phyloP scores from a whole-genome alignment of 495 filamentous ascomycete genomes.

The Rhizodiscina lignyota region DNA sequence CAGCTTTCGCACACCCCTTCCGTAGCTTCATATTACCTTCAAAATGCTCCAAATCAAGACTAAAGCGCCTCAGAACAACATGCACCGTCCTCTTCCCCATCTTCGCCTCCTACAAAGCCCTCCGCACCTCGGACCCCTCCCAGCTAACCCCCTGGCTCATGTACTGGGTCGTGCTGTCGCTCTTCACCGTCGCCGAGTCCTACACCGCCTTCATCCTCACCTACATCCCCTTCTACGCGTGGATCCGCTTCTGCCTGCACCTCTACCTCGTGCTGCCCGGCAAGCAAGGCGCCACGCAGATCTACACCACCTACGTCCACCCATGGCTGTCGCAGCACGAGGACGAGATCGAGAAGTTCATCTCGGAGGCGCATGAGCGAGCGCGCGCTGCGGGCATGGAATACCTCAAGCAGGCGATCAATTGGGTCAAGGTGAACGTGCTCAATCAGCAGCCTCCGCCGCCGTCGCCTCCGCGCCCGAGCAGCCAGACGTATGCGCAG shows the following conservation, averaged over 20 bases:
- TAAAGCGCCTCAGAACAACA: slow-evolving; percentile 54
- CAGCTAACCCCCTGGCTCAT: slow-evolving; percentile 97
- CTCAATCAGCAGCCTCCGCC: slow-evolving; percentile 37
- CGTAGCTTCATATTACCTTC: slow-evolving; percentile 2
- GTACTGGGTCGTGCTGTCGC: slow-evolving; percentile 92
- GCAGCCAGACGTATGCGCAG: slow-evolving; percentile 52
- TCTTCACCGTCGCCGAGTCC: slow-evolving; percentile 66
- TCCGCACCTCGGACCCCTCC: slow-evolving; percentile 78
- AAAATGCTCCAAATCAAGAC: no score
- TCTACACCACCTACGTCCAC: slow-evolving; percentile 75
- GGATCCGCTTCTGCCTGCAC: slow-evolving; percentile 72
- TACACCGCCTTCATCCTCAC: slow-evolving; percentile 72
- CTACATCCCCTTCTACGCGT: slow-evolving; percentile 92
- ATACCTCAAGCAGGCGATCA: slow-evolving; percentile 66
- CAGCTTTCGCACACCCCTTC: slow-evolving; percentile 10
- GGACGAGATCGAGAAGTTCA: slow-evolving; percentile 74
- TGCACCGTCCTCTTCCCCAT: slow-evolving; percentile 88
- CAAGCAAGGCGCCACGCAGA: slow-evolving; percentile 69
- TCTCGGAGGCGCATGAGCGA: slow-evolving; percentile 63
- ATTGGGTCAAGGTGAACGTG: slow-evolving; percentile 54
- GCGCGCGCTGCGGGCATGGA: slow-evolving; percentile 61
- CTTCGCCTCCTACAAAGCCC: slow-evolving; percentile 96
- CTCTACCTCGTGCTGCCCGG: slow-evolving; percentile 96
- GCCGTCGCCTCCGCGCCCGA: slow-evolving; percentile 36
- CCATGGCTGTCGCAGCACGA: slow-evolving; percentile 84